Conservation (phyloP, 768 basidiomycete species). For the Mycena venus region DNA sequence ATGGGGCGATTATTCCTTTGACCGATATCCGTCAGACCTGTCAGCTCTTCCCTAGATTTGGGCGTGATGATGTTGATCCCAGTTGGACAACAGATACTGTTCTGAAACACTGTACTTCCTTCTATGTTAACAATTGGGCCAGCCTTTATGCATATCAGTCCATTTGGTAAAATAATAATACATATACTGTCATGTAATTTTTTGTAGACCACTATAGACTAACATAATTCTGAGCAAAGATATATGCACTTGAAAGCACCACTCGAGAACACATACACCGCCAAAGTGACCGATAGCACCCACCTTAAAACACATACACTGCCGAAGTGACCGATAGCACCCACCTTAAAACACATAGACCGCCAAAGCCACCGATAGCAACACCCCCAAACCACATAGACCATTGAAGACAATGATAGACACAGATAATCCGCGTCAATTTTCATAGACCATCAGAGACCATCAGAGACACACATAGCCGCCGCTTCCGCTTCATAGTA, state of each 20-base stretch:
- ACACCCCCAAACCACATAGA: not conserved
- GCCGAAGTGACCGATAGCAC: not conserved
- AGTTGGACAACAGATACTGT: constrained; percentile 31
- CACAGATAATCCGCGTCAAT: too few species aligned
- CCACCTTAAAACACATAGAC: not conserved
- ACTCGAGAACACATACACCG: not conserved
- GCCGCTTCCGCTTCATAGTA: too few species aligned
- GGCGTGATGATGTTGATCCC: not conserved
- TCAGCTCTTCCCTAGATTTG: constrained; percentile 47
- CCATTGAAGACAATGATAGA: not conserved
- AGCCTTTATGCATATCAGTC: constrained; percentile 44
- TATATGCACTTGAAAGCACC: not conserved
- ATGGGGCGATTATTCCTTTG: constrained; percentile 44
- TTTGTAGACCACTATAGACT: not conserved
- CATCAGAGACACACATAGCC: too few species aligned
- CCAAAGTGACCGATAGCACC: not conserved
- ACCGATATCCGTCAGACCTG: constrained; percentile 47
- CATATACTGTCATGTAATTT: not conserved
- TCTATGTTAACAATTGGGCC: constrained; percentile 43
- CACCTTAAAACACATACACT: not conserved
- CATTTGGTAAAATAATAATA: constrained; percentile 34
- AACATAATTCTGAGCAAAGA: not conserved
- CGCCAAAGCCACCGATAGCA: not conserved
- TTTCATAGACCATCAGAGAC: too few species aligned
- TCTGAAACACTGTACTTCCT: constrained; percentile 34